Evolutionary conservation across 352 stramenopile genomes (phyloP).

Genomic region (Globisporangium cylindrosporum): DNA sequence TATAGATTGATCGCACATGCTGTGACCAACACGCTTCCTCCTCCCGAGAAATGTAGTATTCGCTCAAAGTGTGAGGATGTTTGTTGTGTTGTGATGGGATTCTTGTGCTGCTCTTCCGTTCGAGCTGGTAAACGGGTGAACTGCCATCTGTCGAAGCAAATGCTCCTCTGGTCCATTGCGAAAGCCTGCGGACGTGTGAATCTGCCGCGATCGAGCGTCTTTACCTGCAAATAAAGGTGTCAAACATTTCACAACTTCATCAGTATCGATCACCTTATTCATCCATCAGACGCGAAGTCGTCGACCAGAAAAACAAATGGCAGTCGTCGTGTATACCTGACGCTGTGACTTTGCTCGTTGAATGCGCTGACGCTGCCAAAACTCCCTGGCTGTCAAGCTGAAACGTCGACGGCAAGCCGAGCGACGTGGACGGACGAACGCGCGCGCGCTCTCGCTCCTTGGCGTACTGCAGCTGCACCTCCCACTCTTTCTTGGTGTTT

Average conservation of each 20-base stretch:
- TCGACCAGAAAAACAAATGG: not conserved
- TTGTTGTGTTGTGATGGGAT: conserved; percentile 20
- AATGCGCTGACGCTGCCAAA: not conserved
- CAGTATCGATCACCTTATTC: not conserved
- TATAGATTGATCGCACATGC: not conserved
- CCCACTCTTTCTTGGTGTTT: conserved; percentile 77
- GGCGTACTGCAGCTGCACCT: conserved; percentile 50
- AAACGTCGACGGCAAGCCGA: conserved; percentile 30
- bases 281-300: not conserved
- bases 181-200: conserved; percentile 60
- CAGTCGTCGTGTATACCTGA: conserved; percentile 4
- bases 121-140: conserved; percentile 24
- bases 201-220: conserved; percentile 21
- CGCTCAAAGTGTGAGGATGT: conserved; percentile 66
- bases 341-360: conserved; percentile 8
- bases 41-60: not conserved
- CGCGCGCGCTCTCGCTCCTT: conserved; percentile 39
- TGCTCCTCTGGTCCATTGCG: conserved; percentile 40
- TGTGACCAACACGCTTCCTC: no score
- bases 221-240: not conserved
- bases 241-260: not conserved
- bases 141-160: conserved; percentile 32
- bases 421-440: conserved; percentile 50
- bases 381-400: conserved; percentile 10
- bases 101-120: conserved; percentile 12